Base-by-base conservation (phyloP, 164 flowering plant genomes). In the Piper longum region DNA sequence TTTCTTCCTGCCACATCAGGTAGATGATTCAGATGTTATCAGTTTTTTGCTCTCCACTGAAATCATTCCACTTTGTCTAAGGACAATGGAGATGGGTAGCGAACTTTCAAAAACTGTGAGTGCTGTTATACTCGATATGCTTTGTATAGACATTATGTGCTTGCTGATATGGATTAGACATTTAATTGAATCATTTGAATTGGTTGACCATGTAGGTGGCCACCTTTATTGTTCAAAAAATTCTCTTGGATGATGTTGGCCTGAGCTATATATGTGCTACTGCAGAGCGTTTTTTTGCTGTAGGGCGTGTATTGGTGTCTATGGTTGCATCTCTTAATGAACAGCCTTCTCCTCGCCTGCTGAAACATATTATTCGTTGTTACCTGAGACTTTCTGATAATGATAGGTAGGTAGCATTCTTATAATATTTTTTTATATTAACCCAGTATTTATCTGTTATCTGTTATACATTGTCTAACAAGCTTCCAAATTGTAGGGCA, bases 61-160 rank as follows among this genome's bases (percentile, higher is more conserved):
- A 65, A 65, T 73, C 19, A 65, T 76, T 48, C 79, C 73, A 5
- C 52, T 70, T 54, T 72, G 76, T 61, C 78, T 92, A 60, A 90
- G 96, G 41, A 79, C 92, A 5, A 93, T 93, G 98, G 96, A 92
- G 72, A 82, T 83, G 81, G 98, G 97, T 19, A 79, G 90, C 63
- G 90, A 88, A 66, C 75, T 92, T 70, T 88, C 96, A 56, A 89
- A 89, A 79, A 85, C 90, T 62, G 96, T 89, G 72, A 82, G 84
- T 81, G 45, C 14, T 45, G 43, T 43, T 42, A 16, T 41, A 41
- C 36, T 26, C 36, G 1, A 26, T 26, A 26, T 26, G 4, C 41
- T 26, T 1, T 62, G 45, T 62, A 9, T 9, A 45, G 56, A 45
- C 17, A n/a, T 42, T 7, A 42, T 52, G 43, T 16, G 43, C 58